Base-by-base conservation (phyloP, 2,329 filamentous ascomycete species). In the Lecanicillium sp. region DNA sequence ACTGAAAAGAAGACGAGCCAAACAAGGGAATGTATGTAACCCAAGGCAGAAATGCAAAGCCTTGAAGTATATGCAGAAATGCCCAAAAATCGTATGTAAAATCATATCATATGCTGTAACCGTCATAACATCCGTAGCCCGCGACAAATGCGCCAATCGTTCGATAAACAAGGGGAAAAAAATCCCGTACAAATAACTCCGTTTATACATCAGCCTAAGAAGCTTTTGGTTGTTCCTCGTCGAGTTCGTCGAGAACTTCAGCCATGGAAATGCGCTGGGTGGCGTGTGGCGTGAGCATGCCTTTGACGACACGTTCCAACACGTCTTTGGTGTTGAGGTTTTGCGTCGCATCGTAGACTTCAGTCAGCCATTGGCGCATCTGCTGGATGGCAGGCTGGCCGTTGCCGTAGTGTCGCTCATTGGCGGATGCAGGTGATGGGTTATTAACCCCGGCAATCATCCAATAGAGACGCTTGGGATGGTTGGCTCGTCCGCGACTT, bases 281-380 rank as follows among this genome's bases (percentile, higher is more conserved):
- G 9, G 65, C 71, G 38, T 71, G 67, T 4, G 71, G 67, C 6
- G 60, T 60, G 42, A 78, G 48, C 74, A 78, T 78, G 27, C 73
- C 68, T 41, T 58, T 57, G 13, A 76, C 64, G 9, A 78, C 53
- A 13, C 63, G 56, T 54, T 78, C 73, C 28, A 78, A 53, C 34
- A 59, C 60, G 49, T 77, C 70, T 17, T 60, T 58, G 6, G 51
- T 44, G 49, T 69, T 63, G 3, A 78, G 64, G 29, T 51, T 59
- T 41, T 60, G 58, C 45, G 68, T 62, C 14, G 68, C 69, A 32
- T 69, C 65, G 31, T 60, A 63, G 30, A 78, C 62, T 54, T 77
- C 73, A 29, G 52, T 58, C 32, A 78, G 60, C 74, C 74, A 78
- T 40, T 64, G 60, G 40, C 69, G 66, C 74, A 78, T 78, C 51